Base-by-base conservation (phyloP, 306 rosid species). In the Calophaca sinica region DNA sequence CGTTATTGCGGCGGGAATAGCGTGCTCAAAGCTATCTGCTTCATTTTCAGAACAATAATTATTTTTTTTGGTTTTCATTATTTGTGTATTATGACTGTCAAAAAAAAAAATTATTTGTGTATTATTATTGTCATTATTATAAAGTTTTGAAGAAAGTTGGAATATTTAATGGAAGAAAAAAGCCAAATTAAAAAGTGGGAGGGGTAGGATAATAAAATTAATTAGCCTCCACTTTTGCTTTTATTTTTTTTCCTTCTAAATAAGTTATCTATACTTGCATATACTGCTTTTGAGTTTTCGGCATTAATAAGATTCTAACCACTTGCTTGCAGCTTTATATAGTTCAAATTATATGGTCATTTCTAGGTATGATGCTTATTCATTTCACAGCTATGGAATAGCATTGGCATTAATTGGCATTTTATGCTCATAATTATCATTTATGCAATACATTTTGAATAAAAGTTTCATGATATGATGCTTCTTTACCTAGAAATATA, bases 1-100 rank as follows among this genome's bases (percentile, higher is more conserved):
- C 94, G 90, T 77, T 83, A 82, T 87, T 84, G 87, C 91, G 94
- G 98, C 94, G 87, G 80, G 72, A 79, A 84, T 85, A 87, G 92
- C 87, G 88, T 84, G 83, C 36, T 39, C 52, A 5, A 58, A 11
- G 41, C 46, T 36, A 36, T 66, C 8, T 13, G 65, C 73, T 72
- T 65, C 62, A 31, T 45, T 7, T 31, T 74, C 7, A 77, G 57
- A 48, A 36, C 3, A 29, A 57, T 55, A 57, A 59, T 65, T 50
- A 49, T 71, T 75, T 63, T 75, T 63, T 14, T 29, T 32, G 71
- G 74, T 79, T 76, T 82, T 28, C 70, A 69, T 78, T 74, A 70
- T 76, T 62, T 71, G n/a, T 76, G 68, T 68, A 39, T n/a, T n/a
- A n/a, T n/a, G n/a, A n/a, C n/a, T n/a, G n/a, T n/a, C n/a, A n/a